Conservation (phyloP, 352 stramenopile species). For the Phytophthora macrochlamydospora region DNA sequence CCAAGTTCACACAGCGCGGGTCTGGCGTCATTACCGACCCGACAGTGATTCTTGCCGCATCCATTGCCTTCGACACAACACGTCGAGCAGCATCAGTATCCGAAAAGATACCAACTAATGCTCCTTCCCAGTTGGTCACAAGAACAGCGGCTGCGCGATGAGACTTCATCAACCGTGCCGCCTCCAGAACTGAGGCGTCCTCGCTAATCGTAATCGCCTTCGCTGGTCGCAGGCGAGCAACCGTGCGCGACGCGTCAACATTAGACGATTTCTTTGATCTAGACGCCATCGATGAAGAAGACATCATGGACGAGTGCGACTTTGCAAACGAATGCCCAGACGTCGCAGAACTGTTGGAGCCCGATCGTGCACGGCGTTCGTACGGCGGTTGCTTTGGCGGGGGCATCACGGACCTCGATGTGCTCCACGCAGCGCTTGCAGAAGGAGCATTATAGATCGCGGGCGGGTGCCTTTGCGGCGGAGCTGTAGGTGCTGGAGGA, state of each 20-base stretch:
- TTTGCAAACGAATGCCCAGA: conserved; percentile 80
- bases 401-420: conserved; percentile 29
- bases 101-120: conserved; percentile 94
- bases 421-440: conserved; percentile 19
- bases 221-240: conserved; percentile 76
- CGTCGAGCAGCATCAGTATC: conserved; percentile 89
- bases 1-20: conserved; percentile 80
- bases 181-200: conserved; percentile 84
- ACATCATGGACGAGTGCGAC: conserved; percentile 82
- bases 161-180: conserved; percentile 90
- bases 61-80: conserved; percentile 78
- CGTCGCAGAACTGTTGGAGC: conserved; percentile 74
- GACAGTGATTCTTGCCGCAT: conserved; percentile 70
- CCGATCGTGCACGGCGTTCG: conserved; percentile 58
- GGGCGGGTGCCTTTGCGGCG: conserved; percentile 27
- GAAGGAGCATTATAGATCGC: conserved; percentile 46
- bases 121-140: conserved; percentile 87
- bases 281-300: conserved; percentile 61
- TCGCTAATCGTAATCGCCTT: conserved; percentile 90
- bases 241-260: conserved; percentile 66
- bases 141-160: conserved; percentile 93
- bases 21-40: conserved; percentile 86
- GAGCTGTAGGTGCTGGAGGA: conserved; percentile 18
- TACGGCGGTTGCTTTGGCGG: conserved; percentile 32
- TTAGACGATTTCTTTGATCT: conserved; percentile 59